Evolutionary conservation across 2,329 filamentous ascomycete species (phyloP).

Genomic region (Trichoderma sp.): DNA sequence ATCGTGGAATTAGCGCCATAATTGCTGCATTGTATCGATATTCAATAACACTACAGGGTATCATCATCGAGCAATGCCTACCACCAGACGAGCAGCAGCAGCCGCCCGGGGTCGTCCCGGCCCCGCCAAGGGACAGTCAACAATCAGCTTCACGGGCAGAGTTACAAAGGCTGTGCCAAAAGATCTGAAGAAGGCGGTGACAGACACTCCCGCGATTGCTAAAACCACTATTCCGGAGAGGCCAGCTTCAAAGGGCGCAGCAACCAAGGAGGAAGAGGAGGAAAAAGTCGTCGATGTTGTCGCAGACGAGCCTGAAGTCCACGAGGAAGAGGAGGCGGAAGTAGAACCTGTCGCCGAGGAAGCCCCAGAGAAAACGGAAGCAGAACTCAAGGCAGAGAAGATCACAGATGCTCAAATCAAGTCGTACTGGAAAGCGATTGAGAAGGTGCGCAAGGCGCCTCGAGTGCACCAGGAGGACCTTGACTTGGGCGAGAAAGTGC

Average conservation of each 20-base stretch:
- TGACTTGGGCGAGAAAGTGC: constrained; percentile 75
- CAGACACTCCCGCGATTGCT: constrained; percentile 36
- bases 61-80: constrained; percentile 44
- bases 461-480: constrained; percentile 78
- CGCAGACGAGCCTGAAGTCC: constrained; percentile 24
- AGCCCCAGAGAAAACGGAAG: constrained; percentile 47
- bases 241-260: constrained; percentile 24
- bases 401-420: constrained; percentile 69
- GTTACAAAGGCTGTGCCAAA: constrained; percentile 57
- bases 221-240: constrained; percentile 37
- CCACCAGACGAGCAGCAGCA: constrained; percentile 51
- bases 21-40: not conserved
- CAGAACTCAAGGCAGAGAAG: constrained; percentile 61
- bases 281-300: constrained; percentile 17
- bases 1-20: not conserved
- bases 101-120: constrained; percentile 39
- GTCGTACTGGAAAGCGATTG: constrained; percentile 75
- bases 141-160: constrained; percentile 58
- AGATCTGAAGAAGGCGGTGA: constrained; percentile 48
- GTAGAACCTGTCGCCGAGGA: constrained; percentile 31
- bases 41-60: not conserved
- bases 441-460: constrained; percentile 66
- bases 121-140: constrained; percentile 52
- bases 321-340: constrained; percentile 26
- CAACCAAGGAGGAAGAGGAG: constrained; percentile 19